Percentiles rank a stretch among this genome's conserved stretches.
These are phyloP conservation scores for Penicillium sp. DNA, from an alignment of 2,329 filamentous ascomycete genomes.

Conservation along the genomic window DNA sequence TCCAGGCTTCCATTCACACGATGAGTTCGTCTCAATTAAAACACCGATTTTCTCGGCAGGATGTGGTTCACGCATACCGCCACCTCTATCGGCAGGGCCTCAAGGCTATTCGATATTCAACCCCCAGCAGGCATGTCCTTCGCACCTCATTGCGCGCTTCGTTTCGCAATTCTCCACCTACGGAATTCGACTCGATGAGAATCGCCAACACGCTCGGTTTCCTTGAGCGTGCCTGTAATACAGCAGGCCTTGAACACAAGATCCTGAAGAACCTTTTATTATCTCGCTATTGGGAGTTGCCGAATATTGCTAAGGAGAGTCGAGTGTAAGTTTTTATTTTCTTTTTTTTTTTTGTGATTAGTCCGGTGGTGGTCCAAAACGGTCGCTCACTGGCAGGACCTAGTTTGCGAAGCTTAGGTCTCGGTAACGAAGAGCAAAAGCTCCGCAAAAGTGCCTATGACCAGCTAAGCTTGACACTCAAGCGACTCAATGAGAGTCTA, in stretches of 20 bases:
- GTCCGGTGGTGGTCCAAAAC: constrained; percentile 3
- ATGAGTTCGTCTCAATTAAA: constrained; percentile 8
- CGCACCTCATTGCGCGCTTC: constrained; percentile 40
- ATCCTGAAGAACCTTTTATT: constrained; percentile 43
- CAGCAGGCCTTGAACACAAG: constrained; percentile 41
- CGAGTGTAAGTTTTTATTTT: constrained; percentile 24
- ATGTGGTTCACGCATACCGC: constrained; percentile 51
- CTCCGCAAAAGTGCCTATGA: constrained; percentile 32
- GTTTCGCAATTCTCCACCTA: constrained; percentile 34
- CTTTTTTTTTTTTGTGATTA: background rate
- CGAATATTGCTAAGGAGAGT: constrained; percentile 25
- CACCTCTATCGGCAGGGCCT: constrained; percentile 50
- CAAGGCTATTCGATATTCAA: constrained; percentile 52
- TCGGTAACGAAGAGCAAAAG: constrained; percentile 21
- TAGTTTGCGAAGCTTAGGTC: constrained; percentile 27
- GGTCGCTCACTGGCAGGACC: constrained; percentile 16
- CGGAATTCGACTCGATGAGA: constrained; percentile 35
- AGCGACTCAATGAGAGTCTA: constrained; percentile 45
- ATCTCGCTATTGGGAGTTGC: constrained; percentile 40
- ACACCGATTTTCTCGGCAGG: constrained; percentile 14
- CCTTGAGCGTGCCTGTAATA: constrained; percentile 36
- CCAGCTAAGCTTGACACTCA: constrained; percentile 42
- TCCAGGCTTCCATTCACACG: constrained; percentile 1
- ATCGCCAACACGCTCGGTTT: constrained; percentile 44
- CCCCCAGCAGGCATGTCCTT: constrained; percentile 51